Base-by-base conservation (phyloP, 257 asterid genomes). In the Capsicum pubescens region DNA sequence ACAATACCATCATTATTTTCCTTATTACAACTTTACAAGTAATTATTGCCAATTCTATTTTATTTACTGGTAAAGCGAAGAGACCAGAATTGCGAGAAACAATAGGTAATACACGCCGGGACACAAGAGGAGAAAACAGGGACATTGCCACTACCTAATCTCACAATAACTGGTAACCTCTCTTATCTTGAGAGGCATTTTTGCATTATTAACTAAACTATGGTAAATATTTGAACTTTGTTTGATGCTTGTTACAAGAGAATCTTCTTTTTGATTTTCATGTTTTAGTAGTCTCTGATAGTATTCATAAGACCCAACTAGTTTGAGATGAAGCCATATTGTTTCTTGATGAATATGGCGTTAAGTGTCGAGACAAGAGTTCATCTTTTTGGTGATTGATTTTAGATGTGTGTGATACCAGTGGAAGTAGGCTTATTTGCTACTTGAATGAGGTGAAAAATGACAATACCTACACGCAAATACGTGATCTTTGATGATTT, bases 401-500 rank as follows among this genome's bases (percentile, higher is more conserved):
- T 57, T 91, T 93, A 97, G 88, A 64, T 82, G 58, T 93, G 58
- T 93, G 90, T 90, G 94, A 67, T 87, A 91, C 77, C 95, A 93
- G 84, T 92, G 98, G 19, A 42, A 39, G 56, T 69, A 16, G 56
- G 78, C 15, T 69, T 69, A 42, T 86, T 93, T 96, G 82, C 92
- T 88, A n/a, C 90, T 87, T 77, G 88, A 93, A 82, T 94, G 98
- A 98, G 98, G 98, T 39, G 89, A 90, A 91, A 92, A 86, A 84
- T 91, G 90, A 90, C 91, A 85, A 70, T 90, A 89, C 68, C 84
- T 88, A 55, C 89, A 54, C 19, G 91, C 92, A 70, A 92, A 86
- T 85, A 89, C 79, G 14, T 85, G 93, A 94, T 90, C 92, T 87
- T 89, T 92, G 90, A 90, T 92, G 90, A 88, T 93, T 84, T 93